Evolutionary conservation across 306 rosid genomes (phyloP).

Genomic region (Quercus engelmannii): DNA sequence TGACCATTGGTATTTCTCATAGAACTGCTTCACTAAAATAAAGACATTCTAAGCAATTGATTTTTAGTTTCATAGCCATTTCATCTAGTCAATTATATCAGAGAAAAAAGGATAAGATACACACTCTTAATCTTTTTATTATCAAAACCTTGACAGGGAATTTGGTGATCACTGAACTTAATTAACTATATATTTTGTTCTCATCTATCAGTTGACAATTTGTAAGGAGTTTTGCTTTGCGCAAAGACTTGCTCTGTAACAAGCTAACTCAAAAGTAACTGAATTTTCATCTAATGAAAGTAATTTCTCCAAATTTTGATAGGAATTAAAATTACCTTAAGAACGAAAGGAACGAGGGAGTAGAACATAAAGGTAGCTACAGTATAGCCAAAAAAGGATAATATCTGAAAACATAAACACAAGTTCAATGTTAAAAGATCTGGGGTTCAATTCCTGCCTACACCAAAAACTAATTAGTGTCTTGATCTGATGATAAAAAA

Average conservation of each 20-base stretch:
- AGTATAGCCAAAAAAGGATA: slow-evolving; percentile 26
- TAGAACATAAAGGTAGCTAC: slow-evolving; percentile 35
- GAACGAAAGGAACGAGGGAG: slow-evolving; percentile 33
- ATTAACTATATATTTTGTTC: background rate
- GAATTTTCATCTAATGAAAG: background rate
- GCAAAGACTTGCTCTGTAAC: background rate
- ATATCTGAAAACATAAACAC: slow-evolving; percentile 12
- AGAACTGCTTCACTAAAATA: background rate
- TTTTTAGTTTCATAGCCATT: background rate
- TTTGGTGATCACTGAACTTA: background rate
- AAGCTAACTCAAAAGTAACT: background rate
- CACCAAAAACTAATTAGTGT: too few relatives aligned
- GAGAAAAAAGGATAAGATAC: background rate
- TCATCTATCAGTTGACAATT: background rate
- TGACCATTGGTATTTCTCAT: background rate
- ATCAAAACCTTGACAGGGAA: background rate
- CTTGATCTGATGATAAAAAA: too few relatives aligned
- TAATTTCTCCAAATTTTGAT: background rate
- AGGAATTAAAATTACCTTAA: slow-evolving; percentile 24
- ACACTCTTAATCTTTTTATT: background rate
- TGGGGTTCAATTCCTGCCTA: too few relatives aligned
- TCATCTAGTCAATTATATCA: background rate
- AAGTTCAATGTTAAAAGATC: background rate
- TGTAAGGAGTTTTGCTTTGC: background rate
- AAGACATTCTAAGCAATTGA: background rate